A percentile compares a stretch with the other conserved stretches of the same genome.
Evolutionary conservation across 2,329 filamentous ascomycete genomes (phyloP).

Genomic region (Sporothrix dimorphospora): DNA sequence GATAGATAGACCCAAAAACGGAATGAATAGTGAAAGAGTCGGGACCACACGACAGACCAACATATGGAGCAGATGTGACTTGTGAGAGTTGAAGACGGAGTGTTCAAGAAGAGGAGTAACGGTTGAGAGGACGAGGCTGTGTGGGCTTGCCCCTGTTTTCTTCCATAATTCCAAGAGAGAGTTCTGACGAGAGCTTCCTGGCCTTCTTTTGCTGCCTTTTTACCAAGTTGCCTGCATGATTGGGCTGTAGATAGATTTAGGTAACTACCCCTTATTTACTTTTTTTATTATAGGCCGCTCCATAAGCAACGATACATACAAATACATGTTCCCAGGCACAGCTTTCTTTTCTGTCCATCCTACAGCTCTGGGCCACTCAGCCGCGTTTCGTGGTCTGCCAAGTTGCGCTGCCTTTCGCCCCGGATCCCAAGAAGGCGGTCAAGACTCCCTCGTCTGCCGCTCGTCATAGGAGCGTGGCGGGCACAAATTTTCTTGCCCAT

Average conservation of each 20-base stretch:
- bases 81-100: not conserved
- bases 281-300: not conserved
- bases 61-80: not conserved
- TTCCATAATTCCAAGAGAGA: not conserved
- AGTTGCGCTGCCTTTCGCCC: not conserved
- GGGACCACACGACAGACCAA: constrained; percentile 7
- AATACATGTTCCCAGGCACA: not conserved
- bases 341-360: too few relatives aligned
- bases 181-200: not conserved
- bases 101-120: not conserved
- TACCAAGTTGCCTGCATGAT: not conserved
- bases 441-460: not conserved
- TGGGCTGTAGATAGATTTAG: not conserved
- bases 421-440: constrained; percentile 6
- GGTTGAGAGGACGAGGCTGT: not conserved
- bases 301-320: not conserved
- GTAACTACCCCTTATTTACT: not conserved
- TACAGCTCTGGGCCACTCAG: not conserved
- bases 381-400: not conserved
- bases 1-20: constrained; percentile 32
- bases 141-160: not conserved
- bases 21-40: constrained; percentile 27
- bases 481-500: constrained; percentile 6
- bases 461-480: not conserved
- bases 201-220: not conserved